Evolutionary conservation across 2,329 filamentous ascomycete genomes (phyloP).

Genomic region (Arthrobotrys sphaeroides): DNA sequence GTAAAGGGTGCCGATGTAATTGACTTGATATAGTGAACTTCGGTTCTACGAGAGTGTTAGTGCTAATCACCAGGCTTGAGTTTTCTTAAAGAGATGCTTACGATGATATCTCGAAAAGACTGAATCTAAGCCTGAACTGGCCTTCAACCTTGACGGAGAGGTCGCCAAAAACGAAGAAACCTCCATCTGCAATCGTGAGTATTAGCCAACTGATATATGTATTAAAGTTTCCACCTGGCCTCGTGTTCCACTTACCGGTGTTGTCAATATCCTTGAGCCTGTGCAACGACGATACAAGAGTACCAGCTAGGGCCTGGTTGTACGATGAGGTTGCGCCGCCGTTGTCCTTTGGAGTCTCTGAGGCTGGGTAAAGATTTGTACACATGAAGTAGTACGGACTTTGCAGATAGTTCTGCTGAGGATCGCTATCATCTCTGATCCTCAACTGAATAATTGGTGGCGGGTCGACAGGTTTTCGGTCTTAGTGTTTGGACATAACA

Average conservation of each 20-base stretch:
- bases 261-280: conserved; percentile 81
- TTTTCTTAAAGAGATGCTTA: conserved; percentile 58
- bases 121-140: conserved; percentile 77
- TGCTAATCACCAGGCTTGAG: conserved; percentile 59
- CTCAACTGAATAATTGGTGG: conserved; percentile 82
- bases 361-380: conserved; percentile 67
- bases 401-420: conserved; percentile 72
- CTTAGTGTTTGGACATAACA: conserved; percentile 61
- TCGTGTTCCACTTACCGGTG: conserved; percentile 57
- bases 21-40: conserved; percentile 66
- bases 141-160: conserved; percentile 81
- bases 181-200: conserved; percentile 69
- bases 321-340: conserved; percentile 59
- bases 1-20: conserved; percentile 74
- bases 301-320: conserved; percentile 70
- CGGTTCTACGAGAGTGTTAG: conserved; percentile 57
- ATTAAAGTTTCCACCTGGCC: background rate
- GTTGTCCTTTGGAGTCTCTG: conserved; percentile 61
- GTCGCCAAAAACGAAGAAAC: conserved; percentile 91
- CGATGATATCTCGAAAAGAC: conserved; percentile 74
- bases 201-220: conserved; percentile 4
- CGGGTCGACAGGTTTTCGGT: conserved; percentile 87
- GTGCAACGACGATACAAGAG: conserved; percentile 81
- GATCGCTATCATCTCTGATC: conserved; percentile 64
- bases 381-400: conserved; percentile 73